These are phyloP conservation scores for Fusarium sp. DNA, from an alignment of 2,329 filamentous ascomycete species.

Conservation along the genomic window DNA sequence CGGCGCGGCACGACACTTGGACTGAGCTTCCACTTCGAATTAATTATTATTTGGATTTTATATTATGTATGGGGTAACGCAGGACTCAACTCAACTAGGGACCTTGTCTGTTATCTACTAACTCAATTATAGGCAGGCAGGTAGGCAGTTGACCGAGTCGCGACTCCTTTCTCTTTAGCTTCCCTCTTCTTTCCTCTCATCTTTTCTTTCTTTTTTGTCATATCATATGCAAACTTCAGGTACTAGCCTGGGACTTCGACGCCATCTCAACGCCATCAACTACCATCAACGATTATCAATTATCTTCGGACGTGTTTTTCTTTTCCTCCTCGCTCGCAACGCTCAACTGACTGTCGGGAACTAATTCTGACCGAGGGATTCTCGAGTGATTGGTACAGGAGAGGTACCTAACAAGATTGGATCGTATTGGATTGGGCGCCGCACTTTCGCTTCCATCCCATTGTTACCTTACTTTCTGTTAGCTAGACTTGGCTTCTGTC, in stretches of 20 bases:
- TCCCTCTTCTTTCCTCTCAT: conserved; percentile 8
- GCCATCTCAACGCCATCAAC: conserved; percentile 19
- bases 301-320: background rate
- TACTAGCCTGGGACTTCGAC: conserved; percentile 16
- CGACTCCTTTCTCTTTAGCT: conserved; percentile 6
- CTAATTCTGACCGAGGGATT: conserved; percentile 6
- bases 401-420: background rate
- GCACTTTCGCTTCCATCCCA: background rate
- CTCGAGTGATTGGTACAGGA: conserved; percentile 4
- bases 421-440: background rate
- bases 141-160: background rate
- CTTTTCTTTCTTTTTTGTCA: conserved; percentile 5
- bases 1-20: conserved; percentile 21
- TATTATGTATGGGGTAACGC: conserved; percentile 22
- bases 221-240: conserved; percentile 14
- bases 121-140: background rate
- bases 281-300: conserved; percentile 14
- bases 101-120: conserved; percentile 1
- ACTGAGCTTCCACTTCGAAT: conserved; percentile 2
- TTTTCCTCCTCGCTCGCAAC: background rate
- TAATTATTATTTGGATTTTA: conserved; percentile 12
- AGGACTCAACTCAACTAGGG: background rate
- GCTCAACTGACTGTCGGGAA: conserved; percentile 3
- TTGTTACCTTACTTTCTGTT: conserved; percentile 13
- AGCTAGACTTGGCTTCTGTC: conserved; percentile 24